A percentile compares a stretch with the other conserved stretches of the same genome.
Conservation (phyloP, 495 filamentous ascomycete species). For the Xylaria longipes region DNA sequence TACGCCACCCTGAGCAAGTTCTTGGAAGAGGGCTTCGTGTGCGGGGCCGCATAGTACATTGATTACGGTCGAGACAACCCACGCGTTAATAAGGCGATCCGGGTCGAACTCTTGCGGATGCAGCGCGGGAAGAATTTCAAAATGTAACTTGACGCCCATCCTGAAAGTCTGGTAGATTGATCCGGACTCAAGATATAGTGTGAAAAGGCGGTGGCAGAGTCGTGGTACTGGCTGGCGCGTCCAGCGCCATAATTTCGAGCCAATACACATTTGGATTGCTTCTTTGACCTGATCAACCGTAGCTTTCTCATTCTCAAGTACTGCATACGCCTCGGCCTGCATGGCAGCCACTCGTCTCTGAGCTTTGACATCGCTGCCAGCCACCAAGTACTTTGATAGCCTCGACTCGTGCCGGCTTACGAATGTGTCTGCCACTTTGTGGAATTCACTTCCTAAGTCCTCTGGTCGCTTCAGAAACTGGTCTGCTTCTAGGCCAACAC, state of each 20-base stretch:
- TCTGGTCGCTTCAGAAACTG: constrained; percentile 6
- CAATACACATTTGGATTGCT: constrained; percentile 19
- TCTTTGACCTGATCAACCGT: constrained; percentile 6
- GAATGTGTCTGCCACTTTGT: constrained; percentile 22
- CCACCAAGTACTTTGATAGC: neutral
- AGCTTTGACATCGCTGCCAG: neutral
- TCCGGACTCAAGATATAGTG: constrained; percentile 20
- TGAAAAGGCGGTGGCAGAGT: constrained; percentile 19
- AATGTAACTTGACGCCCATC: constrained; percentile 20
- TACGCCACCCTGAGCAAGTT: constrained; percentile 20
- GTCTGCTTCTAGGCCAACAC: neutral
- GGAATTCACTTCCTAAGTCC: neutral
- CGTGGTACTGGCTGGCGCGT: constrained; percentile 24
- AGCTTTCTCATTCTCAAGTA: constrained; percentile 8
- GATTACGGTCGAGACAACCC: constrained; percentile 20
- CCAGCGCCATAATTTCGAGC: constrained; percentile 22
- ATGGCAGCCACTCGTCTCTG: constrained; percentile 19
- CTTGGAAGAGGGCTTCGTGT: constrained; percentile 17
- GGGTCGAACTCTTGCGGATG: constrained; percentile 24
- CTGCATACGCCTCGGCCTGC: constrained; percentile 17
- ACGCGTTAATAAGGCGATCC: constrained; percentile 19
- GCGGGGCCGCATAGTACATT: constrained; percentile 24
- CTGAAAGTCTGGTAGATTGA: constrained; percentile 19
- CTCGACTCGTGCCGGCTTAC: neutral
- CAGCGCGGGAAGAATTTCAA: constrained; percentile 17